Evolutionary conservation across 768 basidiomycete genomes (phyloP), one percentile per base, ranked within the genome.

Genomic region (Auricularia sp.): DNA sequence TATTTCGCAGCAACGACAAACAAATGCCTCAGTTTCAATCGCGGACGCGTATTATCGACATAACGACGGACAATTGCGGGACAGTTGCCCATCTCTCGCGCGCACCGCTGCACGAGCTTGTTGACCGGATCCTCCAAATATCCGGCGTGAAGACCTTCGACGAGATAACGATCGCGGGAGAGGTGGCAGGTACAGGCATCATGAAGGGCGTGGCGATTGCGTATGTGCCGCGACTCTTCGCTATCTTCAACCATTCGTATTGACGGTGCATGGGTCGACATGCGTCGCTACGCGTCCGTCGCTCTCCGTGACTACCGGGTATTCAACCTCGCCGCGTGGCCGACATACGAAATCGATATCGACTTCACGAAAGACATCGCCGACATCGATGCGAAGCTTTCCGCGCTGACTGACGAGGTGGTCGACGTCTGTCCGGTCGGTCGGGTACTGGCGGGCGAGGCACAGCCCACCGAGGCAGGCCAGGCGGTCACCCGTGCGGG

Each of bases 201-300:
- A 59, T 62, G 29, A 65, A 65, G 44, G 64, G 64, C 33, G 64
- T 65, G 59, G 64, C 58, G 10, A 42, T 65, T 18, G 33, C 64
- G 42, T 35, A 42, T 21, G 18, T 65, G 11, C 21, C 36, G 3
- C 64, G 39, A 7, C 61, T 65, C 42, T 65, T 65, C 54, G 64
- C 64, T 14, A 65, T 65, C 39, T 65, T 65, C 42, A 65, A 65
- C 29, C 42, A 65, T 65, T 59, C 56, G 59, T n/a, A 47, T 65
- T 35, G 59, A 65, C 64, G 59, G 33, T 42, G 21, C 37, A 3
- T 65, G 64, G 64, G 64, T 65, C 18, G 64, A 65, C 42, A 61
- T 65, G 64, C 64, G 64, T 7, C 35, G 36, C 24, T 65, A 39
- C 39, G n/a, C 16, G 5, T n/a, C 29, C 4, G 64, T 65, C 10